These are phyloP conservation scores for Capsicum chinense DNA, from an alignment of 257 asterid genomes.

Conservation along the genomic window DNA sequence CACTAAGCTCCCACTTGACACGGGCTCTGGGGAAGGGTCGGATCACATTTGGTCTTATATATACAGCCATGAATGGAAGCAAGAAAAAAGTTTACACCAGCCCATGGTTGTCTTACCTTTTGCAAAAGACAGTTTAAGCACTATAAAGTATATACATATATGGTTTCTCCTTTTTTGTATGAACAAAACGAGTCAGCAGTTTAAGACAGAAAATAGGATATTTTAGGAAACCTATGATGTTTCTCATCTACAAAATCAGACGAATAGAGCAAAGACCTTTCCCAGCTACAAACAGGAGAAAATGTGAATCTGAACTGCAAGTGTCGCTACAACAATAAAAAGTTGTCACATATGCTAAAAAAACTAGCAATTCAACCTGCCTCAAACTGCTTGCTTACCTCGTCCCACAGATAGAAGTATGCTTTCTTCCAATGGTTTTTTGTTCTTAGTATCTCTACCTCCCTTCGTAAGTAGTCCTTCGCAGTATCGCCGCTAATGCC, in stretches of 20 bases:
- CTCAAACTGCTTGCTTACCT: slow-evolving; percentile 60
- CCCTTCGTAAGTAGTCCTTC: slow-evolving; percentile 74
- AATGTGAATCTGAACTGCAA: slow-evolving; percentile 19
- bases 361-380: slow-evolving; percentile 23
- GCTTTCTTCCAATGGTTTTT: slow-evolving; percentile 95
- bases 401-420: slow-evolving; percentile 98
- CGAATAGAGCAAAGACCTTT: background rate
- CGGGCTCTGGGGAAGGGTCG: background rate
- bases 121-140: slow-evolving; percentile 18
- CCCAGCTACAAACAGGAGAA: slow-evolving; percentile 19
- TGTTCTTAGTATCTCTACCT: slow-evolving; percentile 83
- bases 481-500: slow-evolving; percentile 69
- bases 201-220: slow-evolving; percentile 11
- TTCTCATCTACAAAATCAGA: slow-evolving; percentile 10
- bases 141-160: background rate
- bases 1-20: background rate
- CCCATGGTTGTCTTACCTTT: slow-evolving; percentile 6
- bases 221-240: slow-evolving; percentile 22
- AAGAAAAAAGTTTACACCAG: background rate
- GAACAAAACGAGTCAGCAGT: background rate
- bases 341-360: background rate
- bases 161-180: background rate
- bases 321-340: background rate
- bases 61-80: slow-evolving; percentile 7
- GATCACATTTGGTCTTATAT: background rate